Percentiles rank a stretch among this genome's conserved stretches.
These are phyloP conservation scores for Phlyctochytrium planicorne DNA, from an alignment of 192 early-diverging fungal species.

Conservation along the genomic window DNA sequence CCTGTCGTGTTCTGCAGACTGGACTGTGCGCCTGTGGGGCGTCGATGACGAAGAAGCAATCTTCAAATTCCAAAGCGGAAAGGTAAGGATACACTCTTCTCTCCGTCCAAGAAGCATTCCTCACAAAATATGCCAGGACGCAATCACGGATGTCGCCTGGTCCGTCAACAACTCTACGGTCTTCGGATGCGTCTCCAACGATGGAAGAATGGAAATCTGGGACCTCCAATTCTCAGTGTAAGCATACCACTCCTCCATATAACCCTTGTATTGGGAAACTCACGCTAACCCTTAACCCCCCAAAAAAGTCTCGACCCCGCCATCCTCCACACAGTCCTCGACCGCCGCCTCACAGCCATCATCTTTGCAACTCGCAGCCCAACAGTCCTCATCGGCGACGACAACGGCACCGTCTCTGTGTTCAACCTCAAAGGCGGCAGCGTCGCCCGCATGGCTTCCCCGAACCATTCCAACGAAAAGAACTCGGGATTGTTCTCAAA, in stretches of 20 bases:
- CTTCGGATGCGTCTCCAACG: slow-evolving; percentile 55
- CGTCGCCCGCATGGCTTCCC: background rate
- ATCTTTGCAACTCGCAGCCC: slow-evolving; percentile 49
- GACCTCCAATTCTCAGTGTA: slow-evolving; percentile 58
- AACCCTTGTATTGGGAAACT: slow-evolving; percentile 12
- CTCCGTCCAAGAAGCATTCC: background rate
- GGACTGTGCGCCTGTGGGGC: slow-evolving; percentile 59
- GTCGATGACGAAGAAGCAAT: slow-evolving; percentile 48
- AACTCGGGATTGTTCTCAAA: background rate
- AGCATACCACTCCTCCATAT: background rate
- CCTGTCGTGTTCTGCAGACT: slow-evolving; percentile 53
- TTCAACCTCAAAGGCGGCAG: slow-evolving; percentile 44
- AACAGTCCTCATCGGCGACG: slow-evolving; percentile 57
- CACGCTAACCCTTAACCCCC: slow-evolving; percentile 57
- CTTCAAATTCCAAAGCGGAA: slow-evolving; percentile 60
- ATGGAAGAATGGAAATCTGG: slow-evolving; percentile 64
- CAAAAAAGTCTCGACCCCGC: slow-evolving; percentile 54
- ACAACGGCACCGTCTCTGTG: slow-evolving; percentile 55
- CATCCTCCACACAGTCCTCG: slow-evolving; percentile 57
- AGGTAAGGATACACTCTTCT: slow-evolving; percentile 26
- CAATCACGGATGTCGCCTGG: slow-evolving; percentile 58
- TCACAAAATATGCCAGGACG: slow-evolving; percentile 35
- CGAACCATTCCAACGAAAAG: background rate
- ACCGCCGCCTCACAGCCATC: slow-evolving; percentile 54
- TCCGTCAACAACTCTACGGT: slow-evolving; percentile 48